A percentile compares a stretch with the other conserved stretches of the same genome.
Conservation (phyloP, 345 rosid genomes). For the Sonneratia alba region DNA sequence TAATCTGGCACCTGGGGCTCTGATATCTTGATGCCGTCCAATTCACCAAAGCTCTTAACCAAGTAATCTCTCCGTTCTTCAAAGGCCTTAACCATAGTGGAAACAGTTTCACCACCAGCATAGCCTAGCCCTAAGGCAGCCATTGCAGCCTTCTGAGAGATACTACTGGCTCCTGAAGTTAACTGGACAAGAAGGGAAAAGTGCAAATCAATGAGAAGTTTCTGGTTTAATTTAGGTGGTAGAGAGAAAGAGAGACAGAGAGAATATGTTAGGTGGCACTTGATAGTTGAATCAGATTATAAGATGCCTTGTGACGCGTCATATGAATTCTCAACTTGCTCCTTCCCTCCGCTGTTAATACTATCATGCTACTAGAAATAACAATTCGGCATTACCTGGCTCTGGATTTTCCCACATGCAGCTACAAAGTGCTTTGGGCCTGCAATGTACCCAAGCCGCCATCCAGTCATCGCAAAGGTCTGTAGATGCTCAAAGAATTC, state of each 20-base stretch:
- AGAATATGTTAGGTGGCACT: background rate
- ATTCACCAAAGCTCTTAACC: slow-evolving; percentile 60
- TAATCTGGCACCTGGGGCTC: slow-evolving; percentile 68
- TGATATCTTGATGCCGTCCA: slow-evolving; percentile 74
- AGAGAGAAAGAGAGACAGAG: background rate
- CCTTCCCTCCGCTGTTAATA: background rate
- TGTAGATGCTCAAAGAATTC: slow-evolving; percentile 22
- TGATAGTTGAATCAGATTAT: background rate
- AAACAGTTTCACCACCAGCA: slow-evolving; percentile 84
- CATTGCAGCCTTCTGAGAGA: slow-evolving; percentile 82
- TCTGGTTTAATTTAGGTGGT: background rate
- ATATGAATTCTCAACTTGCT: too few relatives aligned
- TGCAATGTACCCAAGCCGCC: slow-evolving; percentile 95
- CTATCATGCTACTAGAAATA: background rate
- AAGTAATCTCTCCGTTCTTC: slow-evolving; percentile 86
- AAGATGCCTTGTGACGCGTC: background rate
- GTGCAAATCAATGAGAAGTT: background rate
- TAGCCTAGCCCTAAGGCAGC: slow-evolving; percentile 91
- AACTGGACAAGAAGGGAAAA: slow-evolving; percentile 22
- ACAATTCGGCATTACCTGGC: slow-evolving; percentile 52
- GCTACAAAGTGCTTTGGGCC: slow-evolving; percentile 90
- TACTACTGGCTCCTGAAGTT: slow-evolving; percentile 90
- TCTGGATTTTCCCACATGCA: slow-evolving; percentile 92
- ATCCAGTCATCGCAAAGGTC: slow-evolving; percentile 99
- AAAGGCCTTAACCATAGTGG: slow-evolving; percentile 81